Conservation (phyloP, 176 grass and related monocot species). For the Eragrostis curvula region DNA sequence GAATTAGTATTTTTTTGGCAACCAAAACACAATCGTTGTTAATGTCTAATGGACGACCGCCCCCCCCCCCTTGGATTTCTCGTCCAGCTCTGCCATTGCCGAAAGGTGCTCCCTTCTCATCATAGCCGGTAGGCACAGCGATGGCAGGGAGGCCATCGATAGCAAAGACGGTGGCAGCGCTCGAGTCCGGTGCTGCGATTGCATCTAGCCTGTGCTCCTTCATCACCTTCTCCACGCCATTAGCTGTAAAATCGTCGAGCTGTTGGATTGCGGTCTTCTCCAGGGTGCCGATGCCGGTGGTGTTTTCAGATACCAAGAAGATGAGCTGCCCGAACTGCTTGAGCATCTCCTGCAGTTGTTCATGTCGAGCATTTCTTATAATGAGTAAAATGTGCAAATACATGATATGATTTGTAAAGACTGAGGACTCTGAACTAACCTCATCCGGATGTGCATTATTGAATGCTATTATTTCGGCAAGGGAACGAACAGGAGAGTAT, state of each 20-base stretch:
- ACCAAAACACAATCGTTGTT: too few species aligned
- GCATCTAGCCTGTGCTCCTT: slow-evolving; percentile 52
- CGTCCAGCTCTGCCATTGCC: too few species aligned
- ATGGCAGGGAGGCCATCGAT: slow-evolving; percentile 68
- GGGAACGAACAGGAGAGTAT: slow-evolving; percentile 52
- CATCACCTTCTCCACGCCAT: slow-evolving; percentile 56
- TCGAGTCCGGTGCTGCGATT: slow-evolving; percentile 25
- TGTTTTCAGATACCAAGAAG: slow-evolving; percentile 54
- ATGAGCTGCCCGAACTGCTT: slow-evolving; percentile 51
- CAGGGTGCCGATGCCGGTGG: slow-evolving; percentile 21
- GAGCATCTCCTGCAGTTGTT: slow-evolving; percentile 56
- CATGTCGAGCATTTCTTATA: neutral
- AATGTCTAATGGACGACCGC: too few species aligned
- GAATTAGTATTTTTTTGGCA: too few species aligned
- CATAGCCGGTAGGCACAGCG: slow-evolving; percentile 62
- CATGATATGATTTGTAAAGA: too few species aligned
- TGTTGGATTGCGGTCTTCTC: slow-evolving; percentile 43
- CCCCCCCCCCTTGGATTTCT: too few species aligned
- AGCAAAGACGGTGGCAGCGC: slow-evolving; percentile 20
- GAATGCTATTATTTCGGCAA: slow-evolving; percentile 71
- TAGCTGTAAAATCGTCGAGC: slow-evolving; percentile 44
- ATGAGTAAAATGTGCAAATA: neutral
- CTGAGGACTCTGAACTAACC: slow-evolving; percentile 5
- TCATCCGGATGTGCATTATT: slow-evolving; percentile 49
- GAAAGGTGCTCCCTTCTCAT: slow-evolving; percentile 41